Evolutionary conservation across 139 green algal species (phyloP).

Genomic region (Limnomonas spitsbergensis): DNA sequence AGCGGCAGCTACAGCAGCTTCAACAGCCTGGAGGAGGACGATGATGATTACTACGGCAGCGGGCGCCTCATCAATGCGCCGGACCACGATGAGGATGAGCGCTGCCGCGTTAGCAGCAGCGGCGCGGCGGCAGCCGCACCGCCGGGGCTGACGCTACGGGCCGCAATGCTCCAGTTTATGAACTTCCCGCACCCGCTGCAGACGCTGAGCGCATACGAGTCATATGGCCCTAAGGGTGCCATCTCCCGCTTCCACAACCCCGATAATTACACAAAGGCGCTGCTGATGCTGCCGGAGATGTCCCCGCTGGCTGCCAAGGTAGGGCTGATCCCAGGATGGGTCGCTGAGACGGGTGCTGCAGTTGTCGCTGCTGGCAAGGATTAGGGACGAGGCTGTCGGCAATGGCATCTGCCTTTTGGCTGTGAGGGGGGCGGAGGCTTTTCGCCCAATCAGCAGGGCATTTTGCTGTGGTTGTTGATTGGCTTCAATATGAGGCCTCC

Average conservation of each 20-base stretch:
- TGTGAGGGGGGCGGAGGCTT: too few relatives aligned
- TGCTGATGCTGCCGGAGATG: slow-evolving; percentile 27
- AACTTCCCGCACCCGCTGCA: slow-evolving; percentile 80
- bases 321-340: too few relatives aligned
- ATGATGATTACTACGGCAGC: neutral
- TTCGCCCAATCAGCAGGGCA: too few relatives aligned
- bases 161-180: slow-evolving; percentile 76
- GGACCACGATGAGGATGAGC: neutral
- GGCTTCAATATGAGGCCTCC: too few relatives aligned
- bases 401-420: too few relatives aligned
- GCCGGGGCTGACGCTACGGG: slow-evolving; percentile 34
- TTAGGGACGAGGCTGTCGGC: too few relatives aligned
- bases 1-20: neutral
- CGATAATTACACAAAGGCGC: slow-evolving; percentile 78
- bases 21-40: neutral
- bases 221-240: slow-evolving; percentile 83
- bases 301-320: too few relatives aligned
- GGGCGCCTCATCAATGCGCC: neutral
- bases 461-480: too few relatives aligned
- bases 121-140: neutral
- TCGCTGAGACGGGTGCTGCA: too few relatives aligned
- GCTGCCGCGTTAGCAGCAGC: neutral
- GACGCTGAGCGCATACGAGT: neutral
- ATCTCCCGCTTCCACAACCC: slow-evolving; percentile 97
- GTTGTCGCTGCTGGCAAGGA: too few relatives aligned